phyloP scores from a whole-genome alignment of 768 basidiomycete genomes.

The Mycena amicta region DNA sequence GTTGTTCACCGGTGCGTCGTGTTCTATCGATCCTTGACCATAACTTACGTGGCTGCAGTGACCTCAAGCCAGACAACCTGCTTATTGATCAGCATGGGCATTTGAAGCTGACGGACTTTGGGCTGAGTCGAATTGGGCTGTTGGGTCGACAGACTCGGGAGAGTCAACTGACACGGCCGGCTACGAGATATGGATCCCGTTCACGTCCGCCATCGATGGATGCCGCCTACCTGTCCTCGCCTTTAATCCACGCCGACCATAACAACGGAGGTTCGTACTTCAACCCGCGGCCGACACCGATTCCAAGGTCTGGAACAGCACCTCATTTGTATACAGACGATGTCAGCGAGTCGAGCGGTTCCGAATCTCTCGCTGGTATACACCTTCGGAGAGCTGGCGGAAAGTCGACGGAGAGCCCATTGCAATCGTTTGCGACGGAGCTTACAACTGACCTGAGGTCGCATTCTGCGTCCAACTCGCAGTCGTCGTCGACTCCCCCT shows the following conservation, averaged over 20 bases:
- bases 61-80: constrained; percentile 96
- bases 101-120: constrained; percentile 97
- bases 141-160: constrained; percentile 93
- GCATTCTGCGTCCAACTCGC: constrained; percentile 60
- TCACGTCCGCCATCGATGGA: constrained; percentile 85
- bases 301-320: constrained; percentile 61
- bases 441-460: constrained; percentile 82
- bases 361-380: constrained; percentile 68
- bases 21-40: constrained; percentile 5
- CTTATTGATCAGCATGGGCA: constrained; percentile 97
- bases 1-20: constrained; percentile 89
- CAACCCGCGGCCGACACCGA: constrained; percentile 62
- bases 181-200: constrained; percentile 61
- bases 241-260: constrained; percentile 62
- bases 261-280: constrained; percentile 78
- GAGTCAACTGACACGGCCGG: constrained; percentile 49
- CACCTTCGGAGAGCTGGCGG: constrained; percentile 47
- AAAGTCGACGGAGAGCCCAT: constrained; percentile 69
- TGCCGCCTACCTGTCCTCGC: constrained; percentile 78
- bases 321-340: constrained; percentile 81
- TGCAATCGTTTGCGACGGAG: constrained; percentile 87
- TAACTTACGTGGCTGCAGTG: constrained; percentile 51
- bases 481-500: constrained; percentile 61
- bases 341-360: constrained; percentile 82
- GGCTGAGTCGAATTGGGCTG: constrained; percentile 95